Percentiles rank a stretch among this genome's conserved stretches.
These are phyloP conservation scores for Trichoderma lentiforme DNA, from an alignment of 2,329 filamentous ascomycete species.

Conservation along the genomic window DNA sequence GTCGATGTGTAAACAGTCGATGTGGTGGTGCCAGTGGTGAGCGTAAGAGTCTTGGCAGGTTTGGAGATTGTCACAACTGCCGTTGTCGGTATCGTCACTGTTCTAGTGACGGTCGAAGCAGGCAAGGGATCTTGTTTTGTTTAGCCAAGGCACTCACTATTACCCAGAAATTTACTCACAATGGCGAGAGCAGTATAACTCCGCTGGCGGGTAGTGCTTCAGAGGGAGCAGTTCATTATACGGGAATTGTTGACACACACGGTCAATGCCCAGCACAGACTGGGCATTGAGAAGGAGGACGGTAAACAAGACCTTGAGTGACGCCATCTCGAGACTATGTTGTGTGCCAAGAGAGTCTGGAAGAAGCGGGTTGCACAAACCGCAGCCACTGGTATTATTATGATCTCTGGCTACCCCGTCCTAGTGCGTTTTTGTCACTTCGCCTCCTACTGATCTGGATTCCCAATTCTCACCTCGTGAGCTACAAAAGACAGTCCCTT, in stretches of 20 bases:
- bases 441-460: background rate
- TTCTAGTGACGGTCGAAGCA: background rate
- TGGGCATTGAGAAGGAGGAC: background rate
- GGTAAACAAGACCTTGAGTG: background rate
- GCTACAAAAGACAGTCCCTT: background rate
- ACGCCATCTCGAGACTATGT: background rate
- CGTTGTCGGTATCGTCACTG: background rate
- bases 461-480: background rate
- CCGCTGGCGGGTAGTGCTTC: conserved; percentile 2
- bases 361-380: background rate
- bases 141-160: background rate
- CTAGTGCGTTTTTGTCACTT: background rate
- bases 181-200: conserved; percentile 1
- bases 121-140: background rate
- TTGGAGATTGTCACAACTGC: background rate
- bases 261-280: background rate
- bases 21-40: background rate
- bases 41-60: background rate
- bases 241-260: background rate
- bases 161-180: background rate
- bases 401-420: background rate
- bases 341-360: background rate
- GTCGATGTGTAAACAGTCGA: conserved; percentile 2
- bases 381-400: background rate
- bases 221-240: background rate